phyloP scores from a whole-genome alignment of 2,329 filamentous ascomycete species.

The Aspergillus eucalypticola region DNA sequence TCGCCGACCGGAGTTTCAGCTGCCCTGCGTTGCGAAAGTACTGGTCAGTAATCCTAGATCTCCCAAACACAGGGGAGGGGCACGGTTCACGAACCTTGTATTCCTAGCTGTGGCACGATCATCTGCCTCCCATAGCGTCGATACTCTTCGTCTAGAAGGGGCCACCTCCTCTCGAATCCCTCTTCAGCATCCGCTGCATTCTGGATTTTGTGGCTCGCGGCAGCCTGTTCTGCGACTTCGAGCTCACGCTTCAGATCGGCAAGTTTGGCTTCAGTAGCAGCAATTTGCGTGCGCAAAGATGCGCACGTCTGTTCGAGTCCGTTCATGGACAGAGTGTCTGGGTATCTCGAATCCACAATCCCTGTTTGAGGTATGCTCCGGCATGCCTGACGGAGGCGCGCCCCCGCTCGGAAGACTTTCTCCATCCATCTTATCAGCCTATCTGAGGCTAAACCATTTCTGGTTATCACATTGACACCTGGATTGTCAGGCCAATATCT shows the following conservation, averaged over 20 bases:
- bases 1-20: conserved; percentile 67
- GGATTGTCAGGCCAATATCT: neutral
- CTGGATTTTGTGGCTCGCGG: conserved; percentile 18
- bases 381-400: neutral
- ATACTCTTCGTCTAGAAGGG: conserved; percentile 72
- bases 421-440: conserved; percentile 4
- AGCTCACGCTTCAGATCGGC: conserved; percentile 39
- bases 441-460: conserved; percentile 8
- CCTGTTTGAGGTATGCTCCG: neutral
- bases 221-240: conserved; percentile 31
- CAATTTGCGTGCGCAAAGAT: conserved; percentile 39
- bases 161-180: conserved; percentile 56
- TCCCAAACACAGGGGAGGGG: neutral
- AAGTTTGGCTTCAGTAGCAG: conserved; percentile 39
- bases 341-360: too few species aligned
- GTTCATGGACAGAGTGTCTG: conserved; percentile 17
- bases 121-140: conserved; percentile 86
- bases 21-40: conserved; percentile 61
- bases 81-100: conserved; percentile 59
- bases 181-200: neutral
- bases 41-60: conserved; percentile 5
- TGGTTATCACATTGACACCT: neutral
- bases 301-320: conserved; percentile 30
- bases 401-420: conserved; percentile 7
- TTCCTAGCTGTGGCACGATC: conserved; percentile 78